These are phyloP conservation scores for Calonectria multiphialidica DNA, from an alignment of 2,329 filamentous ascomycete species.

Conservation along the genomic window DNA sequence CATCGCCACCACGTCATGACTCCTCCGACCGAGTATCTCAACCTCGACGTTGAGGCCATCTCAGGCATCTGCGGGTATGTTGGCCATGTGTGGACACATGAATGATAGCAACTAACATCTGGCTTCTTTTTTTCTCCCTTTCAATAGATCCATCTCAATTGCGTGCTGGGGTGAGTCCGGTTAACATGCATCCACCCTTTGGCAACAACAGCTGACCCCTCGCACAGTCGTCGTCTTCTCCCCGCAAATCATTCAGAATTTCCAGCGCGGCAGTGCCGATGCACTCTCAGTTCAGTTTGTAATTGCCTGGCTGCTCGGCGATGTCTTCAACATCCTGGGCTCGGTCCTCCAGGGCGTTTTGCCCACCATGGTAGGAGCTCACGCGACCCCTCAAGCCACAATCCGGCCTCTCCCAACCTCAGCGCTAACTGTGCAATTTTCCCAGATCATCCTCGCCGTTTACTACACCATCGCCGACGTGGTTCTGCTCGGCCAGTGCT, in stretches of 20 bases:
- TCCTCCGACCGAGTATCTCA: slow-evolving; percentile 67
- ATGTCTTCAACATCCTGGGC: slow-evolving; percentile 98
- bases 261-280: slow-evolving; percentile 85
- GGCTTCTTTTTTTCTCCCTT: background rate
- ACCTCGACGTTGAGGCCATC: slow-evolving; percentile 89
- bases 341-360: slow-evolving; percentile 90
- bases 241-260: slow-evolving; percentile 96
- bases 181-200: slow-evolving; percentile 10
- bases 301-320: slow-evolving; percentile 90
- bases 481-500: slow-evolving; percentile 88
- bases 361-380: slow-evolving; percentile 81
- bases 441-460: slow-evolving; percentile 84
- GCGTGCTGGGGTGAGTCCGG: slow-evolving; percentile 79
- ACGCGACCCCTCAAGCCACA: background rate
- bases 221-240: slow-evolving; percentile 88
- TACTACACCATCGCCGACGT: slow-evolving; percentile 95
- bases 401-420: background rate
- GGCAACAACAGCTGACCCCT: slow-evolving; percentile 28
- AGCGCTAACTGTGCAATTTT: slow-evolving; percentile 24
- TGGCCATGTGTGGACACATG: background rate
- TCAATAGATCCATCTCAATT: slow-evolving; percentile 86
- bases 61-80: slow-evolving; percentile 89
- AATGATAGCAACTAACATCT: slow-evolving; percentile 23
- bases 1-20: slow-evolving; percentile 56
- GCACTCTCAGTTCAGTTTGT: slow-evolving; percentile 93